Percentiles rank a stretch among this genome's conserved stretches.
Conservation (phyloP, 2,329 filamentous ascomycete genomes). For the Aspergillus sp. region DNA sequence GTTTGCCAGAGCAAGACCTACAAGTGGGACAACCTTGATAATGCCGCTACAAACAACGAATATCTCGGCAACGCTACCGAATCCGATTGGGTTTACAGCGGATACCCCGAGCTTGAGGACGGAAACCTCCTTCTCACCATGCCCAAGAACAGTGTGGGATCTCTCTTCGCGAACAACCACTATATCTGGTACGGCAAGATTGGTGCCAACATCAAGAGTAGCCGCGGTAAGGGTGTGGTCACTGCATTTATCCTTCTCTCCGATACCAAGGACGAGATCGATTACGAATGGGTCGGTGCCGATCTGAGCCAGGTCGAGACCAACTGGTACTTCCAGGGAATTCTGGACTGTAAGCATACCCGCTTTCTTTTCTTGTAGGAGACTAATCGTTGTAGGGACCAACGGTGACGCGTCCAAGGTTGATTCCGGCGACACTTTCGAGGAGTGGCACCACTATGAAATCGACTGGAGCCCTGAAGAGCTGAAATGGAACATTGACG, state of each 20-base stretch:
- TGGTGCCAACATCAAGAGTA: constrained; percentile 81
- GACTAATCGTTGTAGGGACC: constrained; percentile 58
- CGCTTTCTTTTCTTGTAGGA: background rate
- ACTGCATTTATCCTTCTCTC: constrained; percentile 95
- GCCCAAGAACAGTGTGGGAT: constrained; percentile 82
- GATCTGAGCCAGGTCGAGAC: constrained; percentile 81
- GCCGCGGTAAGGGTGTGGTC: constrained; percentile 85
- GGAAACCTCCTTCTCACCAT: constrained; percentile 83
- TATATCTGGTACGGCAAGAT: constrained; percentile 99
- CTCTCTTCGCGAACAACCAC: constrained; percentile 78
- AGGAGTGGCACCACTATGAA: constrained; percentile 85
- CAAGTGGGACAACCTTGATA: constrained; percentile 73
- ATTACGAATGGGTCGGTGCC: constrained; percentile 90
- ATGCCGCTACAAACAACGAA: constrained; percentile 71
- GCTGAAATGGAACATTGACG: constrained; percentile 87
- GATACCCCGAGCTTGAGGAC: constrained; percentile 66
- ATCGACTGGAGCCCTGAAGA: constrained; percentile 89
- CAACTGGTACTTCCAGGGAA: constrained; percentile 96
- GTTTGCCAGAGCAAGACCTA: constrained; percentile 77
- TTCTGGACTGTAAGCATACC: constrained; percentile 76
- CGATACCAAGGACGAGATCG: constrained; percentile 97
- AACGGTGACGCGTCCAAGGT: constrained; percentile 73
- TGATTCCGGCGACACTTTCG: constrained; percentile 67
- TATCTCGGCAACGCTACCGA: constrained; percentile 83
- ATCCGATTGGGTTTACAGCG: constrained; percentile 88